phyloP scores from a whole-genome alignment of 768 basidiomycete genomes.

The Harrya chromipes region DNA sequence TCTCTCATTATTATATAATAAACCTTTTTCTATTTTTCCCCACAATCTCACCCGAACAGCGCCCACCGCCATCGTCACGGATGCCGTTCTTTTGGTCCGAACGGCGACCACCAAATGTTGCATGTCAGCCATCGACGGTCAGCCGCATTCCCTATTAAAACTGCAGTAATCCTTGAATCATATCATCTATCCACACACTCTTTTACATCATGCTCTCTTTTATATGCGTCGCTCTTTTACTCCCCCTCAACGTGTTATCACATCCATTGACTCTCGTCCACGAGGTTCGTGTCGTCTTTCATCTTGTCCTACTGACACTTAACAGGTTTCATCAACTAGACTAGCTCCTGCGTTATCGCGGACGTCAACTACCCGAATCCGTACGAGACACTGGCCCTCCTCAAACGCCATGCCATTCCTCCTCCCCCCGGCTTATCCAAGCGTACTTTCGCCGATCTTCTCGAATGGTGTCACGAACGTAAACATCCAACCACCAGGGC shows the following conservation, averaged over 20 bases:
- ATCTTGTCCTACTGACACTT: neutral
- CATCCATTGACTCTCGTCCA: constrained; percentile 16
- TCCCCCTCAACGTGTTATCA: constrained; percentile 17
- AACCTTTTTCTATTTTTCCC: too few species aligned
- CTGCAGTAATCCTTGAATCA: too few species aligned
- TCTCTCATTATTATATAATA: constrained; percentile 15
- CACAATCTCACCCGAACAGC: too few species aligned
- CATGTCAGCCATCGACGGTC: too few species aligned
- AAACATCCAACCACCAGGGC: constrained; percentile 5
- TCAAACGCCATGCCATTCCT: constrained; percentile 15
- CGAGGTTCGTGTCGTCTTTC: constrained; percentile 2
- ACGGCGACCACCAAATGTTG: neutral
- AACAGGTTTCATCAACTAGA: constrained; percentile 6
- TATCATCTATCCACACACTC: constrained; percentile 10
- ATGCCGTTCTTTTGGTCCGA: too few species aligned
- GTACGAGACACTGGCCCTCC: constrained; percentile 20
- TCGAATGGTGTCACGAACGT: constrained; percentile 26
- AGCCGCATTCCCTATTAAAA: neutral
- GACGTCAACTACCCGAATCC: constrained; percentile 25
- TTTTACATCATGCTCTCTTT: constrained; percentile 22
- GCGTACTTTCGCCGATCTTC: constrained; percentile 24
- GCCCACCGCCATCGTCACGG: too few species aligned
- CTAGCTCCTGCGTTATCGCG: constrained; percentile 25
- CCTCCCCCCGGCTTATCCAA: constrained; percentile 25
- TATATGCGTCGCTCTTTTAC: constrained; percentile 17